Evolutionary conservation across 2,329 filamentous ascomycete species (phyloP), one percentile per base, ranked within the genome.

Genomic region (Leptographium wingfieldii): DNA sequence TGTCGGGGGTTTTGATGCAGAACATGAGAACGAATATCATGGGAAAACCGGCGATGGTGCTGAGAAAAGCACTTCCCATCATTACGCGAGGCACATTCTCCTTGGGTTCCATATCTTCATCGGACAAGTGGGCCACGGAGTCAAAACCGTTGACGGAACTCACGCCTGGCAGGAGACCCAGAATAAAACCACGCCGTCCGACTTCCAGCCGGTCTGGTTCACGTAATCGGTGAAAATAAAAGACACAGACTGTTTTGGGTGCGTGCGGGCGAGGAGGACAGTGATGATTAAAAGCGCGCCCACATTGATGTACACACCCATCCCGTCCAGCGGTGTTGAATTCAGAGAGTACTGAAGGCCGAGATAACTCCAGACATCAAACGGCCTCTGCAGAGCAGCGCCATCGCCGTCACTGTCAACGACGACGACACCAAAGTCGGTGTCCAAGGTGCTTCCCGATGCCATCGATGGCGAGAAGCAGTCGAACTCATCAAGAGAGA

Each of bases 161-260:
- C 22, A 53, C 40, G 14, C 55, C 59, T 5, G 55, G 59, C 12
- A 60, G 48, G 22, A 60, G 29, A n/a, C 56, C 56, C 11, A 60
- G 19, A n/a, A 60, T 48, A 55, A 60, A 5, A 57, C 55, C 22
- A 57, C 29, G 27, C 55, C 59, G 19, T 58, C 14, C 2, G 48
- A 49, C 22, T 35, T 40, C 55, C 59, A 60, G 52, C 59, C 59
- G 5, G 59, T 57, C 22, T 35, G 19, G 55, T 60, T 60, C 55
- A 60, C 40, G 29, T 54, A 51, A 14, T 57, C 51, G 16, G n/a
- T 49, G 29, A 60, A 60, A 10, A 60, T 55, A n/a, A 48, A 54
- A 2, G 6, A 7, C 3, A 55, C 59, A 25, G 46, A 40, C 35
- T 55, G 48, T 10, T 57, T 57, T 2, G 59, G 48, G 38, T 48